These are phyloP conservation scores for Paraphysoderma sedebokerense DNA, from an alignment of 371 early-diverging fungal species.

Conservation along the genomic window DNA sequence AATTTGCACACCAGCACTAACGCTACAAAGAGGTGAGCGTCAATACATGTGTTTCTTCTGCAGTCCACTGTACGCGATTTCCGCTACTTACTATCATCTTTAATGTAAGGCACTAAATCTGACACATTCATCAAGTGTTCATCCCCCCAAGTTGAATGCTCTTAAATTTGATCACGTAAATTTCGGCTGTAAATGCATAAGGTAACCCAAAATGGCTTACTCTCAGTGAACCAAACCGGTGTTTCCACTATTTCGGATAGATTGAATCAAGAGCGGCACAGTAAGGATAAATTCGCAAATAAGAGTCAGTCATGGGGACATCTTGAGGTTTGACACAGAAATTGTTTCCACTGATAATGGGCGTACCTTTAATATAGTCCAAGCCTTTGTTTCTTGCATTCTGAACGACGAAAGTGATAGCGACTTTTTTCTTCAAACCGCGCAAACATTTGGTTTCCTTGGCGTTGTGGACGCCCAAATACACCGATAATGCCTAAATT, in stretches of 20 bases:
- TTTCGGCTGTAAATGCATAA: background rate
- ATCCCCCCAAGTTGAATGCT: background rate
- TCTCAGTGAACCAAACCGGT: background rate
- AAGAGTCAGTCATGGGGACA: background rate
- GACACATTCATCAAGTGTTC: background rate
- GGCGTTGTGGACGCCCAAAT: background rate
- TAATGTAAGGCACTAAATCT: background rate
- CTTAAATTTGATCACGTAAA: background rate
- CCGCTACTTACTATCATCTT: background rate
- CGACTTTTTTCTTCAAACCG: background rate
- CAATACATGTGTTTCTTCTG: no score
- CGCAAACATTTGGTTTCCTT: background rate
- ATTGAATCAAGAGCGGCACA: background rate
- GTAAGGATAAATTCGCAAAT: background rate
- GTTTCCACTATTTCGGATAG: background rate
- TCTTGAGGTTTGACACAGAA: no score
- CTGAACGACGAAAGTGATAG: background rate
- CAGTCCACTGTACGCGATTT: no score
- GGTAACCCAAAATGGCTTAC: background rate
- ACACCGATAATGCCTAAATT: background rate
- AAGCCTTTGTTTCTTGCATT: no score
- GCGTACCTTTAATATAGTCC: no score
- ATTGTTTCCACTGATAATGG: no score
- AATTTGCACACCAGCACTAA: no score
- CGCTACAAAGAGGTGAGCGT: no score